A percentile compares a stretch with the other conserved stretches of the same genome.
phyloP scores from a whole-genome alignment of 495 filamentous ascomycete species.

The Trichocladium uniseriatum region DNA sequence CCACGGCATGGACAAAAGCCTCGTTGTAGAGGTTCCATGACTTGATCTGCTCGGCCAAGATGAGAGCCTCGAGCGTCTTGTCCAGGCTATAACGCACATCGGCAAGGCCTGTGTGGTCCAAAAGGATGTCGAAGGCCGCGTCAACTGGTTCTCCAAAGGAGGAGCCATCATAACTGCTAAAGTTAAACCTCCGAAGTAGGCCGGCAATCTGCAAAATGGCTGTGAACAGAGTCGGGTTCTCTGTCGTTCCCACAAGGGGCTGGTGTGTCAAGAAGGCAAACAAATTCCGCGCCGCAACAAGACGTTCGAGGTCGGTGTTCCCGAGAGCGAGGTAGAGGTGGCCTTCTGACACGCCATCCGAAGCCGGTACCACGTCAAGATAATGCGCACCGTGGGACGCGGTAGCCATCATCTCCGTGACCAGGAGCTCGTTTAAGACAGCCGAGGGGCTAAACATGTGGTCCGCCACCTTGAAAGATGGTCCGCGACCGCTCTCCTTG shows the following conservation, averaged over 20 bases:
- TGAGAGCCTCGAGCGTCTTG: slow-evolving; percentile 81
- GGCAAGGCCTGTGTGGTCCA: slow-evolving; percentile 63
- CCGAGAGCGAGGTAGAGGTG: slow-evolving; percentile 59
- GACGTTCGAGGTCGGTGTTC: slow-evolving; percentile 48
- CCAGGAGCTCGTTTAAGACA: slow-evolving; percentile 58
- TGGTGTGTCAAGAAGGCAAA: slow-evolving; percentile 81
- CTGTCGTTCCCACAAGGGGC: slow-evolving; percentile 67
- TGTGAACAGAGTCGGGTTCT: slow-evolving; percentile 57
- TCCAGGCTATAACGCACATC: slow-evolving; percentile 78
- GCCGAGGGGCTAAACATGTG: slow-evolving; percentile 61
- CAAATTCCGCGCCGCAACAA: slow-evolving; percentile 76
- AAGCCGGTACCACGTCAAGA: slow-evolving; percentile 34
- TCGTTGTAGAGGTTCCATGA: slow-evolving; percentile 79
- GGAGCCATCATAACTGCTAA: slow-evolving; percentile 69
- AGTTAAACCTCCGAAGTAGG: slow-evolving; percentile 63
- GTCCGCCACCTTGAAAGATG: slow-evolving; percentile 73
- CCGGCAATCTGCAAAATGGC: slow-evolving; percentile 64
- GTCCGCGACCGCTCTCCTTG: slow-evolving; percentile 49
- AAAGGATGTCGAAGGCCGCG: slow-evolving; percentile 63
- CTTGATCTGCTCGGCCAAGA: slow-evolving; percentile 78
- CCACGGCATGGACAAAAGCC: slow-evolving; percentile 86
- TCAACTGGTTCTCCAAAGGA: slow-evolving; percentile 72
- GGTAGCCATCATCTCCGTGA: slow-evolving; percentile 45
- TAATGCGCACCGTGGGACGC: slow-evolving; percentile 21
- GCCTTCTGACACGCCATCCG: slow-evolving; percentile 38